A percentile compares a stretch with the other conserved stretches of the same genome.
Conservation (phyloP, 1,284 basidiomycete species). For the Wallemia hederae region DNA sequence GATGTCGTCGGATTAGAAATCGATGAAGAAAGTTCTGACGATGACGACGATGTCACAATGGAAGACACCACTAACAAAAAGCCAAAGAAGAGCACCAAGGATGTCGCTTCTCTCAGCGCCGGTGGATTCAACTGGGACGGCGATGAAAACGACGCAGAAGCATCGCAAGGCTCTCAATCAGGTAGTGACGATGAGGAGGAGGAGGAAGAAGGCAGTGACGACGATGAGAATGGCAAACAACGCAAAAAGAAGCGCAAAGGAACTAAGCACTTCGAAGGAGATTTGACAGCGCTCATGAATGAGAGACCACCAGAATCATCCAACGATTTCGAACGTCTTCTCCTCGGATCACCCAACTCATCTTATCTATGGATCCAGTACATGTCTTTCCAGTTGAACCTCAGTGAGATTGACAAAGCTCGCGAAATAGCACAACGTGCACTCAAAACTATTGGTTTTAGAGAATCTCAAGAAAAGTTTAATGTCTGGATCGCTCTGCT, state of each 20-base stretch:
- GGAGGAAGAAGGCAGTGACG: constrained; percentile 16
- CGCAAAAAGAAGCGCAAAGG: constrained; percentile 20
- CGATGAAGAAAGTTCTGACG: constrained; percentile 13
- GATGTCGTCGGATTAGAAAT: constrained; percentile 9
- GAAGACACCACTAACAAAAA: constrained; percentile 6
- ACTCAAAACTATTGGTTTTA: constrained; percentile 62
- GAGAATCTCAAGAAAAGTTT: constrained; percentile 84
- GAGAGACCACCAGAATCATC: constrained; percentile 61
- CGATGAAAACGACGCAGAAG: constrained; percentile 10
- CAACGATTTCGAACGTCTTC: constrained; percentile 73
- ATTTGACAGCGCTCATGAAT: constrained; percentile 60
- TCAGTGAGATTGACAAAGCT: constrained; percentile 84
- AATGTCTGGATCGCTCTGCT: constrained; percentile 95
- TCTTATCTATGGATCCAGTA: constrained; percentile 98
- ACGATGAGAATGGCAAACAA: constrained; percentile 24
- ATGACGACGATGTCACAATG: constrained; percentile 11
- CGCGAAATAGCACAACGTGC: constrained; percentile 61
- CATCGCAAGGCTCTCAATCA: constrained; percentile 10
- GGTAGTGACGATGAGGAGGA: constrained; percentile 7
- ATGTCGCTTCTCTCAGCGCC: neutral
- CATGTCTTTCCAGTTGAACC: constrained; percentile 90
- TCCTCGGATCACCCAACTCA: constrained; percentile 87
- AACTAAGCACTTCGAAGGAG: constrained; percentile 34
- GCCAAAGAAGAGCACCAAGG: constrained; percentile 3
- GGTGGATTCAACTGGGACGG: constrained; percentile 25